Evolutionary conservation across 2,329 filamentous ascomycete genomes (phyloP).

Genomic region (Aspergillus aculeatus): DNA sequence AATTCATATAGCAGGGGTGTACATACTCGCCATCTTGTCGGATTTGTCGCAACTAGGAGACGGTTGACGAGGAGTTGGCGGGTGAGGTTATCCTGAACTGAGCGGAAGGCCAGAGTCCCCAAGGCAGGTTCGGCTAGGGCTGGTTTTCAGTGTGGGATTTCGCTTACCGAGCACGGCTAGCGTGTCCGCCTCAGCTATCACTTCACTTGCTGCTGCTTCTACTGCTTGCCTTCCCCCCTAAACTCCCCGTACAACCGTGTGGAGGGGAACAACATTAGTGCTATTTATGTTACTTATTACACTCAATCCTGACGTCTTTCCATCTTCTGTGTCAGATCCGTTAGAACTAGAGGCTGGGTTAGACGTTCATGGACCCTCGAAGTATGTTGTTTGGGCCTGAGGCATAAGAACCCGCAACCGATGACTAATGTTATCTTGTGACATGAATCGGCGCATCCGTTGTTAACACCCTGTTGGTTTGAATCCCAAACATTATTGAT

Average conservation of each 20-base stretch:
- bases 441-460: no score
- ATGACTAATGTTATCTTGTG: neutral
- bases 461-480: no score
- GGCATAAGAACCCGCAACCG: neutral
- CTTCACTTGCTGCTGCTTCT: neutral
- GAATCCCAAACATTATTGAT: no score
- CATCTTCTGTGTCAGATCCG: neutral
- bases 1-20: slow-evolving; percentile 8
- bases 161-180: slow-evolving; percentile 37
- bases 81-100: slow-evolving; percentile 38
- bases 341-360: no score
- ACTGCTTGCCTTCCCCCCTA: neutral
- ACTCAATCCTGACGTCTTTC: neutral
- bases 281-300: neutral
- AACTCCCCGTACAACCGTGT: no score
- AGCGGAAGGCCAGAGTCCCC: slow-evolving; percentile 28
- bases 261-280: neutral
- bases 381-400: neutral
- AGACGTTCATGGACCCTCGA: no score
- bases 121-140: slow-evolving; percentile 36
- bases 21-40: slow-evolving; percentile 51
- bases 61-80: slow-evolving; percentile 39
- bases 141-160: slow-evolving; percentile 40
- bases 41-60: slow-evolving; percentile 39
- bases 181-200: slow-evolving; percentile 10